Evolutionary conservation across 2,329 filamentous ascomycete genomes (phyloP), one percentile per base, ranked within the genome.

Genomic region (Aspergillaceae sp.): DNA sequence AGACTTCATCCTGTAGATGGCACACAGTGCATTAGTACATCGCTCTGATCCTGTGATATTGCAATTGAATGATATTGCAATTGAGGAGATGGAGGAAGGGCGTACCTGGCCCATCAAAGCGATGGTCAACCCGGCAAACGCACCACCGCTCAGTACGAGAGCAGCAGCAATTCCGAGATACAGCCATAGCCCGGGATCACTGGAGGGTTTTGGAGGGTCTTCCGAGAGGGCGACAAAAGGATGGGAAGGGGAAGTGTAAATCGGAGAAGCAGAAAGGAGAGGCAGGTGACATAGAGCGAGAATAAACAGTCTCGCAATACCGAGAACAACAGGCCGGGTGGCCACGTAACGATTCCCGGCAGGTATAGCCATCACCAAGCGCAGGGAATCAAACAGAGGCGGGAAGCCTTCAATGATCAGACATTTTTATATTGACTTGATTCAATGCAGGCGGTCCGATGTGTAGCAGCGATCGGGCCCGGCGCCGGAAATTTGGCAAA

Each of bases 61-160:
- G 19, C 19, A 19, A 19, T 19, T 19, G 19, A 19, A 19, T 19
- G 19, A 19, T 19, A 19, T 19, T 19, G 19, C 19, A 19, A 19
- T 19, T 19, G 19, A 19, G 5, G 7, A 26, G 9, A 19, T 38
- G 3, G 3, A 38, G 9, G 8, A 27, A 11, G 40, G 28, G 35
- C 56, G 47, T 57, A 71, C 70, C 59, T 84, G 80, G 46, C 80
- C 80, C 80, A 84, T 84, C 56, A 83, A 68, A 56, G 69, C 63
- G 55, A 71, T 71, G 49, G 92, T 98, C 67, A 98, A 71, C 32
- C 92, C 92, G 7, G 92, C 92, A 71, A 98, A 98, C 35, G 87
- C 88, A 51, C 92, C 92, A 51, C 92, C 92, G 1, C 87, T 77
- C 50, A 97, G 73, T 7, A 97, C 92, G 47, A 98, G 77, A 27